Base-by-base conservation (phyloP, 2,329 filamentous ascomycete genomes). In the Fusarium lateritium region DNA sequence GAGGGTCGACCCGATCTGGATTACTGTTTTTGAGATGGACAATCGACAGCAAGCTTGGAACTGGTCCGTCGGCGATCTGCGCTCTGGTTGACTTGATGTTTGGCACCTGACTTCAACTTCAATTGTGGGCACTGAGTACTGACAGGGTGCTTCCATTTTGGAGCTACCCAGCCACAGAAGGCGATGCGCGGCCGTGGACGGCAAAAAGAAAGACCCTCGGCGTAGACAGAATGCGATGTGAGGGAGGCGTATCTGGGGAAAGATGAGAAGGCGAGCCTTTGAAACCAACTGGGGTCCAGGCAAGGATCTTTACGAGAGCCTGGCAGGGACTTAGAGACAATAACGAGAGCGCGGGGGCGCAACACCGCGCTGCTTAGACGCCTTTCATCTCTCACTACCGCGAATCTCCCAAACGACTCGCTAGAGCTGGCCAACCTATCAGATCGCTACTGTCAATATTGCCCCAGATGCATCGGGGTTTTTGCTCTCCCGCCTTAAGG, bases 201-300 rank as follows among this genome's bases (percentile, higher is more conserved):
- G 33, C 46, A 43, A 24, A 42, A 26, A n/a, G 10, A 31, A 31
- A 31, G 13, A 40, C 38, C 26, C 46, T 19, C 34, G 53, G 44
- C 31, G 42, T 60, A 31, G 33, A 59, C 50, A 38, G 60, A 67
- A 63, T 62, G 47, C 56, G 62, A 73, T 54, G 49, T 59, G 40
- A 65, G 40, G 50, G 59, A 46, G 52, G 46, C 64, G 62, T 67
- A 69, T 70, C 72, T 66, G 69, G 69, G 68, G 62, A 71, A 71
- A 62, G 62, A 65, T 65, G 69, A 67, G 65, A 71, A 53, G 52
- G 54, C 67, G 24, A 65, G 49, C 13, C 51, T 38, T 51, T 62
- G 63, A 64, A 70, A 70, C 43, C 47, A 24, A 50, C 55, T 13
- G 47, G 62, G 67, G 44, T 36, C 38, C 21, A 22, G 44, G 46